Evolutionary conservation across 176 grass and related monocot species (phyloP).

Genomic region (Oryza punctata): DNA sequence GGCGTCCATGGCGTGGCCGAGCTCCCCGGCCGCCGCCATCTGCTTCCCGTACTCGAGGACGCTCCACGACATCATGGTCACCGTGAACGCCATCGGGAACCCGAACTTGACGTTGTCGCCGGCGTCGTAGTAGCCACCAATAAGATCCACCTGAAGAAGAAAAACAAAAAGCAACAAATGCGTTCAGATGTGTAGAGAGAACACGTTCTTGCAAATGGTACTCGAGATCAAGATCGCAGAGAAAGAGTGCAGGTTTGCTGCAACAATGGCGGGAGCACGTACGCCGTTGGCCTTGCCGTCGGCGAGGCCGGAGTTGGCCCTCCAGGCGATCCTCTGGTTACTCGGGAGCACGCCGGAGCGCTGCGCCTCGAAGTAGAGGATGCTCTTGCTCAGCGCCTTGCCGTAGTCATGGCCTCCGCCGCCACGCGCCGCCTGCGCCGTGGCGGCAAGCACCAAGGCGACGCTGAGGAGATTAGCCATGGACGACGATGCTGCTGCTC

Average conservation of each 20-base stretch:
- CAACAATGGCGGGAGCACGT: background rate
- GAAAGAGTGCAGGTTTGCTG: background rate
- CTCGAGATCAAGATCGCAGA: background rate
- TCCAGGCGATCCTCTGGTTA: constrained; percentile 70
- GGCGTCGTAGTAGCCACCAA: constrained; percentile 91
- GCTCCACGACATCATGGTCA: constrained; percentile 98
- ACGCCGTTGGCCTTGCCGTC: constrained; percentile 92
- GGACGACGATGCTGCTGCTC: background rate
- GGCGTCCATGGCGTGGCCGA: constrained; percentile 78
- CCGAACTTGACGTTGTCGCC: constrained; percentile 98
- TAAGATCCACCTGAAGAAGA: constrained; percentile 69
- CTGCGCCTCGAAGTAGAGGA: constrained; percentile 93
- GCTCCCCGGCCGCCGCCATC: constrained; percentile 77
- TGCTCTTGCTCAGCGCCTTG: constrained; percentile 82
- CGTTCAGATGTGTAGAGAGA: background rate
- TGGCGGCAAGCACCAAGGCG: constrained; percentile 31
- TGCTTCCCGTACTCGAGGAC: constrained; percentile 78
- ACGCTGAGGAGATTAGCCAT: constrained; percentile 13
- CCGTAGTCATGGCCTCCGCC: constrained; percentile 65
- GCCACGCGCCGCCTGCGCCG: constrained; percentile 29
- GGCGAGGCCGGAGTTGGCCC: constrained; percentile 71
- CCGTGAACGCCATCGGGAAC: constrained; percentile 93
- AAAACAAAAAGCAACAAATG: background rate
- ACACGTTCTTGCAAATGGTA: background rate
- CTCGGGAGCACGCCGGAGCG: constrained; percentile 73